These are phyloP conservation scores for Acacia acuminata DNA, from an alignment of 306 rosid genomes.

Conservation along the genomic window DNA sequence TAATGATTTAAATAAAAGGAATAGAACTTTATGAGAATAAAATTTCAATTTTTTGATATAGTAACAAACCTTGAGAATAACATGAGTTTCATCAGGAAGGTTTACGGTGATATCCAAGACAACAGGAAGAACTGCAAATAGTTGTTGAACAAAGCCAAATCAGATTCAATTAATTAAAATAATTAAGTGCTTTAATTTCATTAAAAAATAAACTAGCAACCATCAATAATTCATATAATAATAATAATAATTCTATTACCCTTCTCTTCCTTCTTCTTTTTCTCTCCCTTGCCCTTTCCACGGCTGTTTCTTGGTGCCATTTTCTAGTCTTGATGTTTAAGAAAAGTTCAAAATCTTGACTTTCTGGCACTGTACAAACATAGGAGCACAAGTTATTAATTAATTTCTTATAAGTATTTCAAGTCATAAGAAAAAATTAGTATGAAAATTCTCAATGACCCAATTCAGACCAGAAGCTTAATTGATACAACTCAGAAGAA, in stretches of 20 bases:
- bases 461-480: not conserved
- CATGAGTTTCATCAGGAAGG: slow-evolving; percentile 76
- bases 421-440: not conserved
- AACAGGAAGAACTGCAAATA: slow-evolving; percentile 87
- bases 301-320: slow-evolving; percentile 94
- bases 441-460: not conserved
- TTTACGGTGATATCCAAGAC: slow-evolving; percentile 79
- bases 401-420: slow-evolving; percentile 8
- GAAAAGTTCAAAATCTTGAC: slow-evolving; percentile 30
- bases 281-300: slow-evolving; percentile 84
- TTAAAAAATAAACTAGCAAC: not conserved
- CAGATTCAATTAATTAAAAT: not conserved
- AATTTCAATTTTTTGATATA: not conserved
- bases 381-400: slow-evolving; percentile 1
- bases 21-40: not conserved
- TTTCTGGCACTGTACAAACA: slow-evolving; percentile 5
- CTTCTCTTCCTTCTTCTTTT: slow-evolving; percentile 95
- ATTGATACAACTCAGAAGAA: not conserved
- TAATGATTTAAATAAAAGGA: not conserved
- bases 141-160: not conserved
- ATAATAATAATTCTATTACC: slow-evolving; percentile 36
- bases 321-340: slow-evolving; percentile 27
- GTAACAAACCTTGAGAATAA: slow-evolving; percentile 71
- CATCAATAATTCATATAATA: not conserved
- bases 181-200: too few species aligned